Percentiles rank a stretch among this genome's conserved stretches.
phyloP scores from a whole-genome alignment of 2,329 filamentous ascomycete genomes.

The Fusarium scirpi region DNA sequence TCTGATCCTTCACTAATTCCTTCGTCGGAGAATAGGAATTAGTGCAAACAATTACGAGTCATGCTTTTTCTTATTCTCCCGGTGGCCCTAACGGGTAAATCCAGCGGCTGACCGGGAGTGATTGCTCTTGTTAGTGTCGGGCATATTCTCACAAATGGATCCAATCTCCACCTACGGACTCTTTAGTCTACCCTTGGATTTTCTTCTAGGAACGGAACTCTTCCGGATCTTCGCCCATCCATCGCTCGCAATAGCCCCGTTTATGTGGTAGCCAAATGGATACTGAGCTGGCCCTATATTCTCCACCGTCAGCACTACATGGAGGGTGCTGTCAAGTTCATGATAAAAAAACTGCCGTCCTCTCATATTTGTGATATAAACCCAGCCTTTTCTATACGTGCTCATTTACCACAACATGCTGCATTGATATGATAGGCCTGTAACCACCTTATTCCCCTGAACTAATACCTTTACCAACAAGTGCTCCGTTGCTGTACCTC shows the following conservation, averaged over 20 bases:
- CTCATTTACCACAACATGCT: background rate
- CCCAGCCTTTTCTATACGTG: background rate
- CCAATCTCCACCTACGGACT: background rate
- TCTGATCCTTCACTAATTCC: background rate
- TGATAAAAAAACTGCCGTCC: background rate
- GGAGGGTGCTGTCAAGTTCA: background rate
- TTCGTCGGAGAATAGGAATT: background rate
- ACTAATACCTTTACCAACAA: background rate
- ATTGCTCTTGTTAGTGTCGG: background rate
- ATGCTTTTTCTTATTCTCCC: background rate
- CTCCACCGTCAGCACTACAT: background rate
- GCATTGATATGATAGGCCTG: background rate
- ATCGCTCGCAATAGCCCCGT: background rate
- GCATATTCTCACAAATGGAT: background rate
- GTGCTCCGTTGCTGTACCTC: background rate
- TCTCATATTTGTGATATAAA: background rate
- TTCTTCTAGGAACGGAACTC: background rate
- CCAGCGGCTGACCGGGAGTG: background rate
- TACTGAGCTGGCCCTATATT: background rate
- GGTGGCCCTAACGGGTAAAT: background rate
- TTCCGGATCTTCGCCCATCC: conserved; percentile 7
- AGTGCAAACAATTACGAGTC: background rate
- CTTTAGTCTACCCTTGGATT: too few species aligned
- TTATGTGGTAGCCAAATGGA: background rate
- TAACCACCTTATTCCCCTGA: background rate